phyloP scores from a whole-genome alignment of 768 basidiomycete species.

The Leucogyrophana mollusca region DNA sequence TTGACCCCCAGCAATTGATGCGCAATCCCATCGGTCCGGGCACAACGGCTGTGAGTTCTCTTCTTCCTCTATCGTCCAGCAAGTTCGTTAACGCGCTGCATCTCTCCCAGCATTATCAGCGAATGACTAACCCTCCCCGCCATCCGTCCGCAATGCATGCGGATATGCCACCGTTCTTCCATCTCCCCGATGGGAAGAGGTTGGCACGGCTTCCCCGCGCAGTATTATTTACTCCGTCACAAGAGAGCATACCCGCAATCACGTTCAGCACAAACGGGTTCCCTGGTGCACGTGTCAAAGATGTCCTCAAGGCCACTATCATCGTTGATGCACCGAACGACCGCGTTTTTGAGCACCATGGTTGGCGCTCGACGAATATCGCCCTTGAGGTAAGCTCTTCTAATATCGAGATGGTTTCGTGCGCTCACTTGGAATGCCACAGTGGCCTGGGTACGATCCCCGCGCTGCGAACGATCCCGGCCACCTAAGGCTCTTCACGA shows the following conservation, averaged over 20 bases:
- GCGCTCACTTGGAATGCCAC: too few species aligned
- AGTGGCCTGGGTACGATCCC: constrained; percentile 24
- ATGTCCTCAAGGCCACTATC: constrained; percentile 9
- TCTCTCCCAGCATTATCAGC: constrained; percentile 11
- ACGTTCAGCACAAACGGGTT: constrained; percentile 17
- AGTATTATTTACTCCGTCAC: constrained; percentile 6
- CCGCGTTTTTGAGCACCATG: constrained; percentile 9
- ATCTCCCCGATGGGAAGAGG: constrained; percentile 14
- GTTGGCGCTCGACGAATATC: constrained; percentile 20
- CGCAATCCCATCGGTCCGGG: constrained; percentile 8
- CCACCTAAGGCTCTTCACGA: constrained; percentile 14
- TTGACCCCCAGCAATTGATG: constrained; percentile 6
- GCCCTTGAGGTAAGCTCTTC: constrained; percentile 23
- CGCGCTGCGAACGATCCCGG: constrained; percentile 2
- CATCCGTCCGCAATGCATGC: constrained; percentile 15
- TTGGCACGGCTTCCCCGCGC: constrained; percentile 21
- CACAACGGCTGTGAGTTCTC: constrained; percentile 4
- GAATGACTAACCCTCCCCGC: constrained; percentile 11
- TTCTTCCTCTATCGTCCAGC: neutral
- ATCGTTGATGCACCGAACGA: constrained; percentile 18
- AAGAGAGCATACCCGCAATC: constrained; percentile 14
- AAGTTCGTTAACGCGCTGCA: neutral
- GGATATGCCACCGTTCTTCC: constrained; percentile 17
- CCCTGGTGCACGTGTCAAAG: constrained; percentile 16
- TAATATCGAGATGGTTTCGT: too few species aligned